Evolutionary conservation across 352 stramenopile genomes (phyloP).

Genomic region (Phytophthora tentaculata): DNA sequence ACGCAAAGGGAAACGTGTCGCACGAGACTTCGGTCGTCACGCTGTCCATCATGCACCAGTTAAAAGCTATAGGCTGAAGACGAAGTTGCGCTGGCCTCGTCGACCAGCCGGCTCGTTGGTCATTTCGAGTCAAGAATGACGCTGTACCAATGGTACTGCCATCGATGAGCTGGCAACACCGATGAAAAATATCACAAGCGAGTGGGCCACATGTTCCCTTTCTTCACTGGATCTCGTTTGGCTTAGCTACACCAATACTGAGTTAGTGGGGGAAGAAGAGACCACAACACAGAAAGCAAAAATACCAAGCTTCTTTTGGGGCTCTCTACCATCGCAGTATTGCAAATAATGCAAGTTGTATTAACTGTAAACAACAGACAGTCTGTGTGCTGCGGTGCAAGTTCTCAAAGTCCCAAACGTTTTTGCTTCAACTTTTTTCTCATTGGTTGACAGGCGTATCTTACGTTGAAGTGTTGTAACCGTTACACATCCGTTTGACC

Average conservation of each 20-base stretch:
- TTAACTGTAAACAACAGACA: no score
- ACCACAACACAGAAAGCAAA: slow-evolving; percentile 28
- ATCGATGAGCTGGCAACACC: neutral
- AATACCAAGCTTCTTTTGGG: no score
- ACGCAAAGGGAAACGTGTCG: slow-evolving; percentile 29
- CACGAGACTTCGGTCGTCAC: slow-evolving; percentile 8
- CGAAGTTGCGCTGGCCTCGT: slow-evolving; percentile 25
- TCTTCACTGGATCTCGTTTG: slow-evolving; percentile 25
- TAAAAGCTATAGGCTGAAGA: neutral
- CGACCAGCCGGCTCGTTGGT: neutral
- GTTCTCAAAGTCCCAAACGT: neutral
- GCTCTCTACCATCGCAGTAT: neutral
- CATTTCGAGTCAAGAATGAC: slow-evolving; percentile 14
- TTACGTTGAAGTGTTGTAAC: slow-evolving; percentile 32
- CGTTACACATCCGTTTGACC: slow-evolving; percentile 18
- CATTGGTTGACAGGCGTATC: slow-evolving; percentile 15
- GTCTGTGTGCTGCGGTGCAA: no score
- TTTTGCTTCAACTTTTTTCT: neutral
- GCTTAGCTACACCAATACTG: neutral
- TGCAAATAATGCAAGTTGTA: neutral
- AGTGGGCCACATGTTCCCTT: slow-evolving; percentile 17
- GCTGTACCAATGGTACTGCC: neutral
- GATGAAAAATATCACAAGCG: slow-evolving; percentile 2
- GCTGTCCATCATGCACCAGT: neutral
- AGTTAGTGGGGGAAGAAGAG: neutral